Evolutionary conservation across 2,329 filamentous ascomycete species (phyloP).

Genomic region (Colletotrichum viniferum): DNA sequence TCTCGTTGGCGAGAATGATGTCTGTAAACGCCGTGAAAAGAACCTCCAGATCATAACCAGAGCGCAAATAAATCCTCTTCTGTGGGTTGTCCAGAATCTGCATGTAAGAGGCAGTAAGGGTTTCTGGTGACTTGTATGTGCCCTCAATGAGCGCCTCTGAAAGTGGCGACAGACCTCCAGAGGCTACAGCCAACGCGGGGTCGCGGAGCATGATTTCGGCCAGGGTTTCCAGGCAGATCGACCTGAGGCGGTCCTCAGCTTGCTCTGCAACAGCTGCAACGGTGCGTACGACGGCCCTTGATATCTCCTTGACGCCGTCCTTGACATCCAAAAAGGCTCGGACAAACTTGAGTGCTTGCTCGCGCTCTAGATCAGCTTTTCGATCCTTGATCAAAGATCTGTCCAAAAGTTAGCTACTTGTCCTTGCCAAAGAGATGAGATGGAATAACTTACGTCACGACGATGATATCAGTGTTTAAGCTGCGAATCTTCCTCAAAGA

Average conservation of each 20-base stretch:
- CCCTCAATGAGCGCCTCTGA: conserved; percentile 92
- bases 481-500: conserved; percentile 88
- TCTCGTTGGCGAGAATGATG: conserved; percentile 65
- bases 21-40: conserved; percentile 94
- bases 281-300: conserved; percentile 83
- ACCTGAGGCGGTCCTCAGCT: conserved; percentile 81
- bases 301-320: conserved; percentile 86
- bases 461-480: conserved; percentile 90
- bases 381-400: conserved; percentile 91
- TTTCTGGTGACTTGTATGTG: conserved; percentile 90
- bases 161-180: conserved; percentile 84
- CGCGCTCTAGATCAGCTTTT: conserved; percentile 95
- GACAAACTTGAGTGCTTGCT: conserved; percentile 96
- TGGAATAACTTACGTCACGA: conserved; percentile 64
- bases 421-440: neutral
- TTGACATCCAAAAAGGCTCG: conserved; percentile 95
- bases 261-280: conserved; percentile 92
- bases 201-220: conserved; percentile 90
- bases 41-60: conserved; percentile 87
- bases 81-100: conserved; percentile 87
- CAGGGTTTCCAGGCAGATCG: conserved; percentile 91
- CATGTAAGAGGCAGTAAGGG: conserved; percentile 83
- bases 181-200: conserved; percentile 78
- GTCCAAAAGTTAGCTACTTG: conserved; percentile 3
- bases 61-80: conserved; percentile 80